Percentiles rank a stretch among this genome's conserved stretches.
Evolutionary conservation across 169 alveolate genomes (phyloP).

Genomic region (Theileria annulata): DNA sequence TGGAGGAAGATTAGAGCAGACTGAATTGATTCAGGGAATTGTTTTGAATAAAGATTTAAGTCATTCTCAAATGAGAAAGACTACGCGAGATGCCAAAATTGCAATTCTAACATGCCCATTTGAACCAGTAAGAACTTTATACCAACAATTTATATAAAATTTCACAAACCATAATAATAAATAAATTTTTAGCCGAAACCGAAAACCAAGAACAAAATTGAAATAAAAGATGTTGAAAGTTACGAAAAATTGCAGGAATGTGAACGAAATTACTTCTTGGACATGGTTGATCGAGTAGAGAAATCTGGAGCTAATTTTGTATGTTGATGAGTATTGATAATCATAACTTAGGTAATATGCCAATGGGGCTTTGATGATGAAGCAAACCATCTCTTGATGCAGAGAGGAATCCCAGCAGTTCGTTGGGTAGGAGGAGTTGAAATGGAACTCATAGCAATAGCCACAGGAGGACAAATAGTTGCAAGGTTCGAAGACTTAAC

Average conservation of each 20-base stretch:
- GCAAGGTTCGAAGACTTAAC: constrained; percentile 94
- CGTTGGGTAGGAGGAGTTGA: constrained; percentile 99
- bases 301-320: constrained; percentile 95
- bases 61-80: constrained; percentile 98
- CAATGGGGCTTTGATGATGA: constrained; percentile 99
- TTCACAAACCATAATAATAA: not conserved
- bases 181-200: constrained; percentile 90
- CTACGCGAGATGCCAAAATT: constrained; percentile 91
- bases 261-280: constrained; percentile 91
- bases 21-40: constrained; percentile 92
- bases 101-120: constrained; percentile 98
- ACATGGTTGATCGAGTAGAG: constrained; percentile 92
- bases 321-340: constrained; percentile 4
- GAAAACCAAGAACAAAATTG: constrained; percentile 98
- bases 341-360: constrained; percentile 86
- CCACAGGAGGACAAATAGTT: constrained; percentile 98
- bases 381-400: constrained; percentile 90
- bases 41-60: constrained; percentile 97
- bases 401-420: constrained; percentile 92
- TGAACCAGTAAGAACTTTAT: constrained; percentile 89
- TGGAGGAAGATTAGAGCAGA: constrained; percentile 96
- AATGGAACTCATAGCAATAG: constrained; percentile 98
- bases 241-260: constrained; percentile 88
- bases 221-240: constrained; percentile 94
- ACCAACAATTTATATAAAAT: constrained; percentile 4